phyloP scores from a whole-genome alignment of 306 rosid species.

The Vigna hirtella region DNA sequence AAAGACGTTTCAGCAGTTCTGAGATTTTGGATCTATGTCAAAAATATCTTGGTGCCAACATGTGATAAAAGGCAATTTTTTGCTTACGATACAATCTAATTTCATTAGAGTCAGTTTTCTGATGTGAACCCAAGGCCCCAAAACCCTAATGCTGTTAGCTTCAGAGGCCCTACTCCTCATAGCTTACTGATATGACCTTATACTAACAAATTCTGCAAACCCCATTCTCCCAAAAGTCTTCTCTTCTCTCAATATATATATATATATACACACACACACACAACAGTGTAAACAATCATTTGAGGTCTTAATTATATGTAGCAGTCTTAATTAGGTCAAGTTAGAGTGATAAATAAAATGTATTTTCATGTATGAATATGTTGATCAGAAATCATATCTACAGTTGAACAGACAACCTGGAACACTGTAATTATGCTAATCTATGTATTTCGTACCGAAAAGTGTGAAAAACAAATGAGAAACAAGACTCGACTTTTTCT shows the following conservation, averaged over 20 bases:
- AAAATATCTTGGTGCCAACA: constrained; percentile 47
- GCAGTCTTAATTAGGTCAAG: not conserved
- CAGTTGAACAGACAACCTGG: not conserved
- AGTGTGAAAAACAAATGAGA: no score
- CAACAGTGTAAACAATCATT: no score
- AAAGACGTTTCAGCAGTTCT: constrained; percentile 48
- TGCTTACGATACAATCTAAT: constrained; percentile 62
- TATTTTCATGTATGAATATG: no score
- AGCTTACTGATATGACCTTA: constrained; percentile 59
- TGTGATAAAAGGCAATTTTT: constrained; percentile 53
- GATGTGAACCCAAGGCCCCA: constrained; percentile 49
- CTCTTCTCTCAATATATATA: not conserved
- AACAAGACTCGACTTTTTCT: not conserved
- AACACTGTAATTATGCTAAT: no score
- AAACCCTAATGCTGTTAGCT: constrained; percentile 49
- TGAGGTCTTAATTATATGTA: no score
- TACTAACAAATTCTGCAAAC: constrained; percentile 46
- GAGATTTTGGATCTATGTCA: constrained; percentile 50
- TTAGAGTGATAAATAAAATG: not conserved
- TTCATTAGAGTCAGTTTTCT: constrained; percentile 44
- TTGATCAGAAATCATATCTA: not conserved
- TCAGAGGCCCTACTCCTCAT: constrained; percentile 47
- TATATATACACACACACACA: no score
- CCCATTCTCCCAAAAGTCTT: not conserved
- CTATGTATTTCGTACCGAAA: no score